Conservation (phyloP, 345 rosid genomes). For the Gossypium herbaceum region DNA sequence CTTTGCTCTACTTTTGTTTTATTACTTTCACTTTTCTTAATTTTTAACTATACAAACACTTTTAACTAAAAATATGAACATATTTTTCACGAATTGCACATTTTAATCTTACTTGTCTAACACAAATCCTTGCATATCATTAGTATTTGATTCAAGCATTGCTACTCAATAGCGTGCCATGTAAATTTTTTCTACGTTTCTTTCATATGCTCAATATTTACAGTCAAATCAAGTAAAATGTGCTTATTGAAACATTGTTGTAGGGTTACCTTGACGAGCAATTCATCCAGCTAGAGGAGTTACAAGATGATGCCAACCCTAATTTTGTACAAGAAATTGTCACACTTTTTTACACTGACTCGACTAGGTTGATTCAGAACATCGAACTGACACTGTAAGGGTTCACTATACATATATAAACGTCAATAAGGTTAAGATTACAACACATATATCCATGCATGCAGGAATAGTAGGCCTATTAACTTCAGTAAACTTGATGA, state of each 20-base stretch:
- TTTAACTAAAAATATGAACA: not conserved
- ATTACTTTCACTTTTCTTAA: not conserved
- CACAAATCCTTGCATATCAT: not conserved
- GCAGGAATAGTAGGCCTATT: not conserved
- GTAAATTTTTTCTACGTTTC: not conserved
- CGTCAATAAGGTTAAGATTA: not conserved
- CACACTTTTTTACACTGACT: slow-evolving; percentile 48
- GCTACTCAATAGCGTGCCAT: not conserved
- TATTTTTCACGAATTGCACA: not conserved
- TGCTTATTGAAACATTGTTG: not conserved
- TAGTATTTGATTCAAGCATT: not conserved
- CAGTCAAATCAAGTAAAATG: not conserved
- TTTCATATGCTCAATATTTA: not conserved
- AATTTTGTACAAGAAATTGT: slow-evolving; percentile 66
- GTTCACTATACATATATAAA: not conserved
- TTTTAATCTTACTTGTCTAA: not conserved
- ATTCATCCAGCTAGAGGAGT: slow-evolving; percentile 58
- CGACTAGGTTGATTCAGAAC: slow-evolving; percentile 48
- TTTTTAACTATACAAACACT: not conserved
- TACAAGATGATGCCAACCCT: slow-evolving; percentile 70
- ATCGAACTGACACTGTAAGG: slow-evolving; percentile 64
- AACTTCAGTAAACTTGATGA: slow-evolving; percentile 38
- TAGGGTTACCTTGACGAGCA: slow-evolving; percentile 82
- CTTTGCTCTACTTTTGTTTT: not conserved
- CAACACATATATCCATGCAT: not conserved